These are phyloP conservation scores for Curvularia lunata DNA, from an alignment of 2,329 filamentous ascomycete genomes.

Conservation along the genomic window DNA sequence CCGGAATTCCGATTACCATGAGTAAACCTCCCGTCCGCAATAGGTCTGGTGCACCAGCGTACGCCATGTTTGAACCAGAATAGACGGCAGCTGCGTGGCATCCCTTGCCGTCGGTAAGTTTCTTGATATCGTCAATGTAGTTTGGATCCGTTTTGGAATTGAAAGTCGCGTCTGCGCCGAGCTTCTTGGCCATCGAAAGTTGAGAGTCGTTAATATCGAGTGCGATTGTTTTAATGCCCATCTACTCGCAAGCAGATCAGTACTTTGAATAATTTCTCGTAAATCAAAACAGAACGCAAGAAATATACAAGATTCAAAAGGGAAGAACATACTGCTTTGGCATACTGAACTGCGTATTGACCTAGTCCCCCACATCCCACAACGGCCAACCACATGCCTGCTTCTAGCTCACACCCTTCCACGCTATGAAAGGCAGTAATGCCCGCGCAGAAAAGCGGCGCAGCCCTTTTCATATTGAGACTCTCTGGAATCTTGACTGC, in stretches of 20 bases:
- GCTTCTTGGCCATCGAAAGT: constrained; percentile 49
- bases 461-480: constrained; percentile 45
- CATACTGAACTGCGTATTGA: constrained; percentile 57
- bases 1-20: constrained; percentile 54
- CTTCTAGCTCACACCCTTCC: constrained; percentile 41
- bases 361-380: constrained; percentile 56
- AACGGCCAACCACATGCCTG: constrained; percentile 52
- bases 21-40: constrained; percentile 50
- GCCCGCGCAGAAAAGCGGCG: constrained; percentile 59
- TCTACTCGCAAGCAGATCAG: constrained; percentile 20
- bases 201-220: constrained; percentile 55
- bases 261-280: no score
- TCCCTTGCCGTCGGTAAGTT: constrained; percentile 50
- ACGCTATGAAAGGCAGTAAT: constrained; percentile 52
- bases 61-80: constrained; percentile 49
- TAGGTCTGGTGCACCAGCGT: constrained; percentile 46
- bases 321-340: constrained; percentile 45
- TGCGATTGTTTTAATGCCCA: constrained; percentile 53
- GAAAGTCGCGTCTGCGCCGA: constrained; percentile 53
- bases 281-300: no score
- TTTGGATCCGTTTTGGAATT: constrained; percentile 51
- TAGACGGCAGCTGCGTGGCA: constrained; percentile 53
- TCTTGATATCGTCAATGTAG: constrained; percentile 51
- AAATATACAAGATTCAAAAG: not conserved
- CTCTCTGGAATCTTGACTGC: constrained; percentile 50